Evolutionary conservation across 306 rosid species (phyloP).

Genomic region (Trifolium pratense): DNA sequence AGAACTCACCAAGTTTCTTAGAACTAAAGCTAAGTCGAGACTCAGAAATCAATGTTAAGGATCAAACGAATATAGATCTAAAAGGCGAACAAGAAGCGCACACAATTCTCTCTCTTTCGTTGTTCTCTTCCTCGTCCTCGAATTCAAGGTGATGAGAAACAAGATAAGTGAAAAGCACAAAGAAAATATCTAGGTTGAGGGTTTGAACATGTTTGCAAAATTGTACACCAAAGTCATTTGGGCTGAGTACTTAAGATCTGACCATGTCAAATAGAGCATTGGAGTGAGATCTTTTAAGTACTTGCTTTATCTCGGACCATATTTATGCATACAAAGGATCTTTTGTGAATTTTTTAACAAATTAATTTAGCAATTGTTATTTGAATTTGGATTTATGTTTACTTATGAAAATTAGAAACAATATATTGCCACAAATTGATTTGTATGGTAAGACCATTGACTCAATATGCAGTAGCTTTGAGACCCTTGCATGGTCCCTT

Average conservation of each 20-base stretch:
- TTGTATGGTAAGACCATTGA: not conserved
- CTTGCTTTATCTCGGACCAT: constrained; percentile 47
- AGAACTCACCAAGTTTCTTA: constrained; percentile 41
- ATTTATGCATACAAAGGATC: constrained; percentile 25
- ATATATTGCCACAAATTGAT: not conserved
- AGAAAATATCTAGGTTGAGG: constrained; percentile 28
- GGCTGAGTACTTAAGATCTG: constrained; percentile 72
- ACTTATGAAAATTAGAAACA: constrained; percentile 1
- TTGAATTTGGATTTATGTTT: constrained; percentile 33
- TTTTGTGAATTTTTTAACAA: not conserved
- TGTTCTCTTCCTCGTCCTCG: constrained; percentile 50
- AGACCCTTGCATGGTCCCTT: not conserved
- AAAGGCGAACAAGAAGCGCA: constrained; percentile 43
- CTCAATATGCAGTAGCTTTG: not conserved
- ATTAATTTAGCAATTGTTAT: constrained; percentile 22
- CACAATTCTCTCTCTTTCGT: constrained; percentile 61
- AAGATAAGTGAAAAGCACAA: constrained; percentile 14
- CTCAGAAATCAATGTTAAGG: constrained; percentile 19
- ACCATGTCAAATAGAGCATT: constrained; percentile 46
- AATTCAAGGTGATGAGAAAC: constrained; percentile 37
- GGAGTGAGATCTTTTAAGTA: constrained; percentile 74
- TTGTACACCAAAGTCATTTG: constrained; percentile 32
- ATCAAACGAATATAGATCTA: not conserved
- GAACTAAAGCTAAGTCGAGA: constrained; percentile 58
- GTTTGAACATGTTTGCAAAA: constrained; percentile 32